Conservation (phyloP, 106 monocot genomes). For the Triglochin maritima region DNA sequence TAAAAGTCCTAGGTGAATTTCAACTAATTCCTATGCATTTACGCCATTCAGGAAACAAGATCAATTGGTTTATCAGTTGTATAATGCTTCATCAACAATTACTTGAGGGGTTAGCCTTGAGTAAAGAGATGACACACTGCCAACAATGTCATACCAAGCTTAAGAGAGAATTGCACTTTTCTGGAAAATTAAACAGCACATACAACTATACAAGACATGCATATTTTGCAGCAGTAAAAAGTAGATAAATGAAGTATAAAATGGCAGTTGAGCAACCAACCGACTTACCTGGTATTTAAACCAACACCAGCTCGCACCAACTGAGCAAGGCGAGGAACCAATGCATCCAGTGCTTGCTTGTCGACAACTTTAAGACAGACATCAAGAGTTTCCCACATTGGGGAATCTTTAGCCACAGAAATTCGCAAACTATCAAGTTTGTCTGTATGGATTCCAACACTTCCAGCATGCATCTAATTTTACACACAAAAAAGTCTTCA, state of each 20-base stretch:
- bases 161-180: no score
- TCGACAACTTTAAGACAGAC: slow-evolving; percentile 80
- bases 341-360: slow-evolving; percentile 37
- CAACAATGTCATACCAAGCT: neutral
- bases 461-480: slow-evolving; percentile 76
- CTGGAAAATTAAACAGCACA: no score
- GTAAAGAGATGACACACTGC: neutral
- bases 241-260: no score
- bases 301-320: slow-evolving; percentile 88
- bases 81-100: neutral
- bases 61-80: neutral
- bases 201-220: no score
- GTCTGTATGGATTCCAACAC: slow-evolving; percentile 75
- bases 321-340: slow-evolving; percentile 85
- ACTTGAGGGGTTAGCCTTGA: neutral
- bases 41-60: neutral
- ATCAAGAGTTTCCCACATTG: slow-evolving; percentile 99
- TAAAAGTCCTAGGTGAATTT: no score
- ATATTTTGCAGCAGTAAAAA: no score
- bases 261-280: neutral
- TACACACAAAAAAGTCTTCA: neutral
- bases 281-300: slow-evolving; percentile 80
- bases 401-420: slow-evolving; percentile 86
- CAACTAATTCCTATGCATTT: no score
- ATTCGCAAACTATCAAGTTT: slow-evolving; percentile 89